Evolutionary conservation across 345 rosid species (phyloP).

Genomic region (Camelina sativa): DNA sequence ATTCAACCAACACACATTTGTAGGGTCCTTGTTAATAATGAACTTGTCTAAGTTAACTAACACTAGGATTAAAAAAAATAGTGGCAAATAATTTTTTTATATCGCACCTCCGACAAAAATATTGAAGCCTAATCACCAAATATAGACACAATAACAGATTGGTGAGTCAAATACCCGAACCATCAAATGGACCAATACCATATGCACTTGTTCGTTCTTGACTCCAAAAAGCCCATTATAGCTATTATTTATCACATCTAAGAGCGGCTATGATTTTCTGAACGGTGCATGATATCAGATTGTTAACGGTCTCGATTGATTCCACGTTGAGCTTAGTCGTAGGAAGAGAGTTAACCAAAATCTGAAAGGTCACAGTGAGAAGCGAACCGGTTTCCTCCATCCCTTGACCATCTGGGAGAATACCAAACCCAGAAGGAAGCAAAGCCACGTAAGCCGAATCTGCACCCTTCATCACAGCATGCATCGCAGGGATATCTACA

Average conservation of each 20-base stretch:
- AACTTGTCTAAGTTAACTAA: too few species aligned
- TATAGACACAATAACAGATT: neutral
- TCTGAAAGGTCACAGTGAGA: conserved; percentile 91
- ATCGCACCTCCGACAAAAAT: neutral
- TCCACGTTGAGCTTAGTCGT: conserved; percentile 90
- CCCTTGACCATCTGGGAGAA: conserved; percentile 59
- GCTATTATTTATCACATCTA: conserved; percentile 56
- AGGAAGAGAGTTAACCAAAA: conserved; percentile 84
- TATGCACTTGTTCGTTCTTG: conserved; percentile 21
- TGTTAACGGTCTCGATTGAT: conserved; percentile 95
- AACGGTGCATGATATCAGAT: conserved; percentile 88
- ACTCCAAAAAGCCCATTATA: conserved; percentile 23
- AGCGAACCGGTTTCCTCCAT: conserved; percentile 75
- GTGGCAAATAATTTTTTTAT: too few species aligned
- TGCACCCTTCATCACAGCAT: conserved; percentile 91
- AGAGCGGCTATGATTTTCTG: conserved; percentile 92
- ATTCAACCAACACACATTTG: too few species aligned
- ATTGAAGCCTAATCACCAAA: conserved; percentile 15
- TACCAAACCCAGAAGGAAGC: conserved; percentile 88
- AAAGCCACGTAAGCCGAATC: conserved; percentile 95
- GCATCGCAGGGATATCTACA: conserved; percentile 96
- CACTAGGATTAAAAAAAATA: too few species aligned
- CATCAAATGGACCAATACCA: conserved; percentile 12
- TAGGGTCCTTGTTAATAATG: too few species aligned
- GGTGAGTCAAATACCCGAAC: conserved; percentile 39